A percentile compares a stretch with the other conserved stretches of the same genome.
phyloP scores from a whole-genome alignment of 2,329 filamentous ascomycete genomes.

The Claviceps sorghi region DNA sequence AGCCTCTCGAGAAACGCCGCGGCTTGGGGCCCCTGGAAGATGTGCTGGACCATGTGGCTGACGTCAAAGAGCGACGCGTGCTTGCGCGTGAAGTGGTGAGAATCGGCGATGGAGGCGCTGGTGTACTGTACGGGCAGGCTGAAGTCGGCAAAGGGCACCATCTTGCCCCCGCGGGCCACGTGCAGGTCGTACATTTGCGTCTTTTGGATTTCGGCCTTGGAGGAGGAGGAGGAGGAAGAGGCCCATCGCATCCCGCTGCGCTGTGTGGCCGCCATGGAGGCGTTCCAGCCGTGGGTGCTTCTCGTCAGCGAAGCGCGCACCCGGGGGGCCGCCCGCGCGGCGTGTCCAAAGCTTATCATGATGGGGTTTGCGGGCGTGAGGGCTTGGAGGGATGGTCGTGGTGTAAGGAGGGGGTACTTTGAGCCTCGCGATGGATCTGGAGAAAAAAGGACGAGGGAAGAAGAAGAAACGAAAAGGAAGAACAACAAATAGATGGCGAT shows the following conservation, averaged over 20 bases:
- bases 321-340: constrained; percentile 17
- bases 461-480: too few relatives aligned
- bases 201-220: constrained; percentile 20
- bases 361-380: background rate
- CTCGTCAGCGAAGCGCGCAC: constrained; percentile 7
- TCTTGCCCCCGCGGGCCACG: constrained; percentile 66
- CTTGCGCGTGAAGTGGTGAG: constrained; percentile 77
- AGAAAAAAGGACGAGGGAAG: too few relatives aligned
- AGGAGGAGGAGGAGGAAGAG: constrained; percentile 10
- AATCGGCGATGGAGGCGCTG: constrained; percentile 62
- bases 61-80: constrained; percentile 92
- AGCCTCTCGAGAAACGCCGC: constrained; percentile 69
- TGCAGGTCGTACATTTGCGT: constrained; percentile 72
- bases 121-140: constrained; percentile 86
- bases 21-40: constrained; percentile 67
- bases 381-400: background rate
- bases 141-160: constrained; percentile 92
- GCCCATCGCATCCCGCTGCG: constrained; percentile 12
- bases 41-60: constrained; percentile 89
- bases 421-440: too few relatives aligned
- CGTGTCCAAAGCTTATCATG: constrained; percentile 18
- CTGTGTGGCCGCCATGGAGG: constrained; percentile 7
- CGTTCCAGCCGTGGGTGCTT: background rate
- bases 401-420: constrained; percentile 3
- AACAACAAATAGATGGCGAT: too few relatives aligned